Evolutionary conservation across 257 asterid species (phyloP).

Genomic region (Cynanchum wilfordii): DNA sequence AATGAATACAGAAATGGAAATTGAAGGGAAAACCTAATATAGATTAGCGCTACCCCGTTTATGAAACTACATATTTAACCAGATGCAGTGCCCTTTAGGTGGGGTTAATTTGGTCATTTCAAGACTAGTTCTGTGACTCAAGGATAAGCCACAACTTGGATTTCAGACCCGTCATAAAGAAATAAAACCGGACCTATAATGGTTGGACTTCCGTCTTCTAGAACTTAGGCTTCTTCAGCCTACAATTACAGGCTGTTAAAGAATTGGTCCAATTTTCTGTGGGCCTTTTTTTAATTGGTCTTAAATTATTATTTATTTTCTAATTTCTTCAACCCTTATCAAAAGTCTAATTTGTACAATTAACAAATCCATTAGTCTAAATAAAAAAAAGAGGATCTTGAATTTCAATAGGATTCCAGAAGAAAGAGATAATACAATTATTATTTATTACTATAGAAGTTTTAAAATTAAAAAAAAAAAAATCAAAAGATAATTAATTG

Average conservation of each 20-base stretch:
- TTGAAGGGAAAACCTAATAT: not conserved
- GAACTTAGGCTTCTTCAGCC: not conserved
- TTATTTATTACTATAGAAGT: too few relatives aligned
- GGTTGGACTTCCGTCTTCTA: not conserved
- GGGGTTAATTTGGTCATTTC: conserved; percentile 9
- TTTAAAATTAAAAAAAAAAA: too few relatives aligned
- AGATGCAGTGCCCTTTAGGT: not conserved
- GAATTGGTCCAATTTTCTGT: not conserved
- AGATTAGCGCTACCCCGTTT: not conserved
- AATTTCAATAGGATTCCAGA: too few relatives aligned
- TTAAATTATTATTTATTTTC: too few relatives aligned
- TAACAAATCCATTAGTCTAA: too few relatives aligned
- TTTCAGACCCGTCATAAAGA: not conserved
- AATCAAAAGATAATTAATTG: too few relatives aligned
- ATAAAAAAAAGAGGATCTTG: too few relatives aligned
- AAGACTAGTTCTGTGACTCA: not conserved
- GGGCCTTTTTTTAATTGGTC: not conserved
- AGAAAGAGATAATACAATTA: not conserved
- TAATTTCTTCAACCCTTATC: too few relatives aligned
- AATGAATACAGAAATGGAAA: not conserved
- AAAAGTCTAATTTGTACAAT: too few relatives aligned
- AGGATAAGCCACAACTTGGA: conserved; percentile 8
- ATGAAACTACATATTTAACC: conserved; percentile 9
- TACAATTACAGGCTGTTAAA: not conserved
- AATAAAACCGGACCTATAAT: not conserved